These are phyloP conservation scores for Phlebiopsis flavidoalba DNA, from an alignment of 768 basidiomycete genomes.

Conservation along the genomic window DNA sequence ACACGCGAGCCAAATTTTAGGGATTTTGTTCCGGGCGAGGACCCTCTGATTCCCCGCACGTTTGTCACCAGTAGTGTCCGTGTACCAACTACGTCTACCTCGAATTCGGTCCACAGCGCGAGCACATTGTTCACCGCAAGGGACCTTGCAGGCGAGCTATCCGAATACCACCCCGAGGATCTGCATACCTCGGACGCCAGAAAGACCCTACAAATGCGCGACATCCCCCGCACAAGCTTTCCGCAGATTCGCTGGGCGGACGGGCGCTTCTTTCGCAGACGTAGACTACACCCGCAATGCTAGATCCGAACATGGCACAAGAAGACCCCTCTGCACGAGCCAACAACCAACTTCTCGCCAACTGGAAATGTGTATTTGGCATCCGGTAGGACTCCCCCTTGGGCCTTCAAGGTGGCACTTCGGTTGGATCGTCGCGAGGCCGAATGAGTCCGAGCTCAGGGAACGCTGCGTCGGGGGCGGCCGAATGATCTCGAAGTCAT, in stretches of 20 bases:
- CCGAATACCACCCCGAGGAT: background rate
- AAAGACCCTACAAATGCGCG: slow-evolving; percentile 13
- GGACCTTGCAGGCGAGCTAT: slow-evolving; percentile 14
- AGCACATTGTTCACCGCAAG: slow-evolving; percentile 4
- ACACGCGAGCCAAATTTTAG: slow-evolving; percentile 16
- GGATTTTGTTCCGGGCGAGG: slow-evolving; percentile 14
- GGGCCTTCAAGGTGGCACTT: slow-evolving; percentile 10
- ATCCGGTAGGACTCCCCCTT: slow-evolving; percentile 15
- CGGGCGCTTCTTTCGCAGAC: slow-evolving; percentile 18
- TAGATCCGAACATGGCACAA: slow-evolving; percentile 1
- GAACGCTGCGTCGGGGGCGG: background rate
- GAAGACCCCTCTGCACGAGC: background rate
- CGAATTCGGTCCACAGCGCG: background rate
- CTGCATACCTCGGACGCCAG: background rate
- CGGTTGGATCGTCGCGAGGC: slow-evolving; percentile 9
- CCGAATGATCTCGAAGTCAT: slow-evolving; percentile 9
- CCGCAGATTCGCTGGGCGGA: slow-evolving; percentile 17
- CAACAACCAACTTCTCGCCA: slow-evolving; percentile 19
- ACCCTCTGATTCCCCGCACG: slow-evolving; percentile 15
- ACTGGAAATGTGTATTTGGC: slow-evolving; percentile 25
- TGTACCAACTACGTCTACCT: background rate
- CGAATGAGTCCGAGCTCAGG: slow-evolving; percentile 7
- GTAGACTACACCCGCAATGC: background rate
- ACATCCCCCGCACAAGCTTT: slow-evolving; percentile 17
- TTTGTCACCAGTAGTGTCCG: slow-evolving; percentile 11